These are phyloP conservation scores for Erysimum cheiranthoides DNA, from an alignment of 345 rosid species.

Conservation along the genomic window DNA sequence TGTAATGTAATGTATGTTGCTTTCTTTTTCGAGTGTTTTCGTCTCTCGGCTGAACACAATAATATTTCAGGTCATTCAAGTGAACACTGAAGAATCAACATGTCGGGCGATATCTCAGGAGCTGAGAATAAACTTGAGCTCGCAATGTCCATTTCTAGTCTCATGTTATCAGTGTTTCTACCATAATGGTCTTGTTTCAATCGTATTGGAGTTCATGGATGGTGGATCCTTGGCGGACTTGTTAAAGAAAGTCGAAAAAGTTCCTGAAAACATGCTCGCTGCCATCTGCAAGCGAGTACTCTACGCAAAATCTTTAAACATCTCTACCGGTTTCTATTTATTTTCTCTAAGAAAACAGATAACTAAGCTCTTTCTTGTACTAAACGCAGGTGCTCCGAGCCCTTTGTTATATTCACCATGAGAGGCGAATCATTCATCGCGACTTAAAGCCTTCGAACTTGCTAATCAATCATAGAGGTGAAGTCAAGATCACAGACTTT, in stretches of 20 bases:
- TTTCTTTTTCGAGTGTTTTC: neutral
- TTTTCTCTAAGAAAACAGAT: conserved; percentile 15
- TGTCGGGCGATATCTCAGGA: conserved; percentile 75
- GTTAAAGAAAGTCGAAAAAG: conserved; percentile 64
- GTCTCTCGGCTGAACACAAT: neutral
- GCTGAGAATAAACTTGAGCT: conserved; percentile 74
- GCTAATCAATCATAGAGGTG: conserved; percentile 90
- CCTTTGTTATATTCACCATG: conserved; percentile 81
- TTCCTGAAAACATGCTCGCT: conserved; percentile 75
- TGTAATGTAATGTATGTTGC: neutral
- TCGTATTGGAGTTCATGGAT: conserved; percentile 88
- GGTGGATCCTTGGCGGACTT: conserved; percentile 86
- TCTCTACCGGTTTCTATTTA: neutral
- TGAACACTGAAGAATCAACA: conserved; percentile 75
- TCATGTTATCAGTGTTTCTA: conserved; percentile 86
- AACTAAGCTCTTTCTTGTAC: conserved; percentile 18
- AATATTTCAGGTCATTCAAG: conserved; percentile 60
- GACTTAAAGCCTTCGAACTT: conserved; percentile 90
- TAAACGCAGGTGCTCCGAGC: conserved; percentile 75
- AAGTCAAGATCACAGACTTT: conserved; percentile 94
- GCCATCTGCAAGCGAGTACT: conserved; percentile 83
- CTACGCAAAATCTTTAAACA: conserved; percentile 18
- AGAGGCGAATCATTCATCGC: conserved; percentile 82
- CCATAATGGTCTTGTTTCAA: conserved; percentile 76
- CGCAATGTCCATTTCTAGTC: conserved; percentile 82